A percentile compares a stretch with the other conserved stretches of the same genome.
These are phyloP conservation scores for Pholiota adiposa DNA, from an alignment of 1,284 basidiomycete genomes.

Conservation along the genomic window DNA sequence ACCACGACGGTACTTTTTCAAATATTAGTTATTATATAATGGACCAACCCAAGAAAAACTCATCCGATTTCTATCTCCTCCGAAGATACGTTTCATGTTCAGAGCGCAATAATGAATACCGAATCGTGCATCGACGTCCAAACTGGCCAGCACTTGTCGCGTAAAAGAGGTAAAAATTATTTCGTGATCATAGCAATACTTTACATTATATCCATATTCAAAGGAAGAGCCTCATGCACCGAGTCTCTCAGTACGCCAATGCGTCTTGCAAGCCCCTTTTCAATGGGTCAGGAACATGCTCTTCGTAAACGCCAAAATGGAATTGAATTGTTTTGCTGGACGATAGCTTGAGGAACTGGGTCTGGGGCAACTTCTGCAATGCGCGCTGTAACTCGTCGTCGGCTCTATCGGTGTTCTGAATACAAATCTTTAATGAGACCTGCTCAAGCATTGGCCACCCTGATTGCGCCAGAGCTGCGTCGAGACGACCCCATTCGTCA, in stretches of 20 bases:
- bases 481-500: conserved; percentile 15
- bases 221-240: too few species aligned
- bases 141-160: too few species aligned
- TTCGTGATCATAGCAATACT: too few species aligned
- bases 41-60: conserved; percentile 16
- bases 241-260: too few species aligned
- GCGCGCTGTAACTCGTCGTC: conserved; percentile 2
- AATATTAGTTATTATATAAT: conserved; percentile 16
- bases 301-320: neutral
- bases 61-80: neutral
- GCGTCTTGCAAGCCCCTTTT: too few species aligned
- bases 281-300: too few species aligned
- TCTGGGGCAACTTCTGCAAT: conserved; percentile 8
- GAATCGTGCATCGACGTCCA: too few species aligned
- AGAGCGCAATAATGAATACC: too few species aligned
- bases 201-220: too few species aligned
- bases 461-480: conserved; percentile 1
- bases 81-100: too few species aligned
- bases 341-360: neutral
- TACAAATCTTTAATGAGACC: conserved; percentile 1
- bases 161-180: too few species aligned
- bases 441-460: conserved; percentile 13
- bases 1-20: conserved; percentile 13
- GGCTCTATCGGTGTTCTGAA: neutral
- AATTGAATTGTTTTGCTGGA: neutral